Percentiles rank a stretch among this genome's conserved stretches.
Evolutionary conservation across 208 protist species (phyloP).

Genomic region (Leishmania arabica): DNA sequence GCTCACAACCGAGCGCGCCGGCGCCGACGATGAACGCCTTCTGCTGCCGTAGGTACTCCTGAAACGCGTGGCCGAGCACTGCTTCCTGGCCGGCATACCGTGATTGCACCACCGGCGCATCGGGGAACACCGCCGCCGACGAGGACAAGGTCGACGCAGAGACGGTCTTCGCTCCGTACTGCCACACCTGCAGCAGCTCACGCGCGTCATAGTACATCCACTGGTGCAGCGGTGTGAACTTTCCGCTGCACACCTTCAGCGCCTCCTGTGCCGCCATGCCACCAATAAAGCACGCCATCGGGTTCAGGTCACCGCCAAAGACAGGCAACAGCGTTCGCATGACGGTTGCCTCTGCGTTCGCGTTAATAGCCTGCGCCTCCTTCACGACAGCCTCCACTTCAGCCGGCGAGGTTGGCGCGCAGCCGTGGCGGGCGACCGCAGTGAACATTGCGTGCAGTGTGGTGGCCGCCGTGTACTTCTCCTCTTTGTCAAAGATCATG

Average conservation of each 20-base stretch:
- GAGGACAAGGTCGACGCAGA: background rate
- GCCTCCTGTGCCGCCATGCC: slow-evolving; percentile 96
- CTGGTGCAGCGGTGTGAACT: slow-evolving; percentile 97
- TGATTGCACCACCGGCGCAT: slow-evolving; percentile 15
- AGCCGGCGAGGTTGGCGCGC: slow-evolving; percentile 23
- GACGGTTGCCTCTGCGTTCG: slow-evolving; percentile 34
- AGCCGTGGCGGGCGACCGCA: slow-evolving; percentile 49
- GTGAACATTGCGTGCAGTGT: slow-evolving; percentile 84
- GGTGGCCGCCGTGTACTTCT: slow-evolving; percentile 63
- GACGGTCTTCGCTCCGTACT: slow-evolving; percentile 24
- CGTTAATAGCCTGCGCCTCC: slow-evolving; percentile 30
- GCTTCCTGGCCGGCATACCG: slow-evolving; percentile 96
- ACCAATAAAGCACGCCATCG: slow-evolving; percentile 94
- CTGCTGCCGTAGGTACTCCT: slow-evolving; percentile 81
- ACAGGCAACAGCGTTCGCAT: slow-evolving; percentile 52
- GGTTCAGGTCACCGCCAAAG: slow-evolving; percentile 82
- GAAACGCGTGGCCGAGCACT: slow-evolving; percentile 94
- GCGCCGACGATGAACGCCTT: slow-evolving; percentile 97
- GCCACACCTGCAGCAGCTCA: slow-evolving; percentile 80
- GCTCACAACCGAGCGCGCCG: slow-evolving; percentile 98
- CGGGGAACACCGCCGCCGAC: slow-evolving; percentile 8
- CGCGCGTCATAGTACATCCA: slow-evolving; percentile 97
- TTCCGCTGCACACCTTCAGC: slow-evolving; percentile 94
- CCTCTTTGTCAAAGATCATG: slow-evolving; percentile 84
- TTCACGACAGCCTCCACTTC: slow-evolving; percentile 44